phyloP scores from a whole-genome alignment of 2,329 filamentous ascomycete genomes.

The Neurospora sp. region DNA sequence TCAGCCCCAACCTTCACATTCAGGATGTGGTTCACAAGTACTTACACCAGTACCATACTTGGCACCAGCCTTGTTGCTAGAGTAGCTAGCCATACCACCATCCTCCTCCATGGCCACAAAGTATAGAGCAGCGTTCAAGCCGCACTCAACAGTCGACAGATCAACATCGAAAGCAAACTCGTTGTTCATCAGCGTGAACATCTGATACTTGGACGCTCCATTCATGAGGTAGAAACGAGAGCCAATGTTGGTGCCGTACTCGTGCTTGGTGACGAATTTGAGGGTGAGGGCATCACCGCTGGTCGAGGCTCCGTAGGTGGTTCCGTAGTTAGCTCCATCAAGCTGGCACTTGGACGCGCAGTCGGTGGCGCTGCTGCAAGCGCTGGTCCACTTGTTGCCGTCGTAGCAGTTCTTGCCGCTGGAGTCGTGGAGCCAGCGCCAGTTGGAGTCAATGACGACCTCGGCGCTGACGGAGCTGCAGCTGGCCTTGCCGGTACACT shows the following conservation, averaged over 20 bases:
- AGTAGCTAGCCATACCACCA: constrained; percentile 35
- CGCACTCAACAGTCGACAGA: constrained; percentile 51
- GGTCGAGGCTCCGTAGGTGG: constrained; percentile 37
- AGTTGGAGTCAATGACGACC: constrained; percentile 42
- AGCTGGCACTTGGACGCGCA: constrained; percentile 36
- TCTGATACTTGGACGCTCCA: constrained; percentile 44
- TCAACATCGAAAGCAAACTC: constrained; percentile 61
- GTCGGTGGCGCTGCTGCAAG: constrained; percentile 28
- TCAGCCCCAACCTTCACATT: neutral
- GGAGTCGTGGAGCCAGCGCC: constrained; percentile 40
- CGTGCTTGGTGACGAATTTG: constrained; percentile 40
- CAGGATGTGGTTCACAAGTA: neutral
- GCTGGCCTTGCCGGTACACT: constrained; percentile 15
- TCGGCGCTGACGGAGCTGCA: constrained; percentile 26
- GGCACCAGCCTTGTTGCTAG: constrained; percentile 35
- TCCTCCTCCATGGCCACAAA: constrained; percentile 45
- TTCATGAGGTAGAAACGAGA: constrained; percentile 50
- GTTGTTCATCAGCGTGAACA: constrained; percentile 48
- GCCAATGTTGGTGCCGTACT: constrained; percentile 29
- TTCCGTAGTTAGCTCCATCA: constrained; percentile 35
- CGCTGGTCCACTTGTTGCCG: constrained; percentile 29
- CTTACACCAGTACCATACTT: constrained; percentile 42
- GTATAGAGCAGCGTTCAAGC: constrained; percentile 57
- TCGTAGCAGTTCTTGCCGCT: constrained; percentile 38
- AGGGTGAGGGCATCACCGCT: constrained; percentile 36